Evolutionary conservation across 176 grass and related monocot species (phyloP).

Genomic region (Avena atlantica): DNA sequence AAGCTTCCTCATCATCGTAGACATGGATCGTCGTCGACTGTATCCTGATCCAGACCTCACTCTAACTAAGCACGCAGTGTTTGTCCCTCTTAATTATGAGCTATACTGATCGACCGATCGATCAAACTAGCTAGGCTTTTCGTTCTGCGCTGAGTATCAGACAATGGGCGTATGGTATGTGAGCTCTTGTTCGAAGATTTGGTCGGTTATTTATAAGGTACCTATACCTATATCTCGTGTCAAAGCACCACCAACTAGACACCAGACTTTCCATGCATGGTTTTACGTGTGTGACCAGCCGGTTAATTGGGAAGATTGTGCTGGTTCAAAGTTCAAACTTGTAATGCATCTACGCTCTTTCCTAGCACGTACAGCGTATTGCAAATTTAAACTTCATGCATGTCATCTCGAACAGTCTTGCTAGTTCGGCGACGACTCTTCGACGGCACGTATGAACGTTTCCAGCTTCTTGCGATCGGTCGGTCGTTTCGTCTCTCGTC

Average conservation of each 20-base stretch:
- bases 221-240: background rate
- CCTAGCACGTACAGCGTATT: too few species aligned
- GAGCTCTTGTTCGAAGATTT: background rate
- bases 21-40: background rate
- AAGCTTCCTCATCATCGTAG: background rate
- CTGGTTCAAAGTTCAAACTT: background rate
- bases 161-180: background rate
- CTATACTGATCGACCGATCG: too few species aligned
- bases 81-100: too few species aligned
- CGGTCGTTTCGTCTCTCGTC: too few species aligned
- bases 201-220: slow-evolving; percentile 11
- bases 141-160: background rate
- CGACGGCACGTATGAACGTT: too few species aligned
- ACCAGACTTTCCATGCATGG: background rate
- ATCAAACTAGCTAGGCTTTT: background rate
- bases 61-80: too few species aligned
- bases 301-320: background rate
- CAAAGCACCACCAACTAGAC: background rate
- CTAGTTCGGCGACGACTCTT: too few species aligned
- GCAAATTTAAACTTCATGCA: too few species aligned
- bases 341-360: too few species aligned
- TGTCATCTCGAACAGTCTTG: too few species aligned
- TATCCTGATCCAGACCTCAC: background rate
- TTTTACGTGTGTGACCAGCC: slow-evolving; percentile 27
- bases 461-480: too few species aligned